phyloP scores from a whole-genome alignment of 805 yeast genomes.

The Starmerella gropengiesseri region DNA sequence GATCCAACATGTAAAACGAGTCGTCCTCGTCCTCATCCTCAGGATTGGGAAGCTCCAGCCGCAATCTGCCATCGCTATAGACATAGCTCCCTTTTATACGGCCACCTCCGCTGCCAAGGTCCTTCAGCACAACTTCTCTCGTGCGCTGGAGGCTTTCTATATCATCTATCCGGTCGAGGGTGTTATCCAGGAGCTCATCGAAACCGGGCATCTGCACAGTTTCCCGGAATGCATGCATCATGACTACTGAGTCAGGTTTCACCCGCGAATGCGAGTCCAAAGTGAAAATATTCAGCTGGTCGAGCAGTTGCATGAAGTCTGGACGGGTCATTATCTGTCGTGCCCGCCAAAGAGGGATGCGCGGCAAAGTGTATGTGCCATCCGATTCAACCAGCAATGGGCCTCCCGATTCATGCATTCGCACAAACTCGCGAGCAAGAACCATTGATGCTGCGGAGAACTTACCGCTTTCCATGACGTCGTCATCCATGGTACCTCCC shows the following conservation, averaged over 20 bases:
- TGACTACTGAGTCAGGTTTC: conserved; percentile 71
- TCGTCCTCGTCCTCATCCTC: conserved; percentile 25
- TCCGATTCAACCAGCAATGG: conserved; percentile 1
- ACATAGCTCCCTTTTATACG: conserved; percentile 22
- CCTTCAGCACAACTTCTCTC: conserved; percentile 62
- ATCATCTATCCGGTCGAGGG: conserved; percentile 56
- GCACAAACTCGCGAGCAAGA: conserved; percentile 56
- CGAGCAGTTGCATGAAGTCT: conserved; percentile 66
- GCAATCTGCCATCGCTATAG: conserved; percentile 15
- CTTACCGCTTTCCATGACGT: conserved; percentile 75
- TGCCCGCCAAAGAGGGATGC: conserved; percentile 72
- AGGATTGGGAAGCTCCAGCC: conserved; percentile 20
- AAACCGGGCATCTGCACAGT: conserved; percentile 63
- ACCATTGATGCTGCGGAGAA: conserved; percentile 66
- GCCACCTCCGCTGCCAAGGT: conserved; percentile 35
- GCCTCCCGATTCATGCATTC: conserved; percentile 41
- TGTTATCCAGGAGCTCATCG: conserved; percentile 51
- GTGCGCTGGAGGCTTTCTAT: conserved; percentile 73
- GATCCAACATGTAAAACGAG: conserved; percentile 1
- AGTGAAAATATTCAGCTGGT: conserved; percentile 66
- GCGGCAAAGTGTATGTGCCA: conserved; percentile 40
- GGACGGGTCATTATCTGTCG: conserved; percentile 77
- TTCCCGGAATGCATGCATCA: conserved; percentile 84
- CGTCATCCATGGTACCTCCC: conserved; percentile 76
- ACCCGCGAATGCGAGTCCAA: conserved; percentile 62